Evolutionary conservation across 1,284 basidiomycete species (phyloP).

Genomic region (Pterulicium gracile): DNA sequence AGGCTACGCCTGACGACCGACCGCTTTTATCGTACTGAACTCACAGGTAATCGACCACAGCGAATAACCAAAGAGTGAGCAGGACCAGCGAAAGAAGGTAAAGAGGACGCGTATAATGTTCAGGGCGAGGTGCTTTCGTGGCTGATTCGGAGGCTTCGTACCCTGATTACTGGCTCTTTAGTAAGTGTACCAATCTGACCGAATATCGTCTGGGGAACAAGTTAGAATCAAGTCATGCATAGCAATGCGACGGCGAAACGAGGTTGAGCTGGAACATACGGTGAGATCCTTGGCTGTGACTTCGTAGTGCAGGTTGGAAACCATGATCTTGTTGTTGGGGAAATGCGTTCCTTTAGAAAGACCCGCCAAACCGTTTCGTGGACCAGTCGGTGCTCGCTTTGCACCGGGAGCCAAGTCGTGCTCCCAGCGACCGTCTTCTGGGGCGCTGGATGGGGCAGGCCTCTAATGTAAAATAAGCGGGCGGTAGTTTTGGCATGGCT

Average conservation of each 20-base stretch:
- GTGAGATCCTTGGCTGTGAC: conserved; percentile 81
- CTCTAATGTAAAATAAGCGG: no score
- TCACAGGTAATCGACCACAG: conserved; percentile 29
- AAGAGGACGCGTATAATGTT: conserved; percentile 22
- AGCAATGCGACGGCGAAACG: conserved; percentile 1
- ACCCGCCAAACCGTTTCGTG: not conserved
- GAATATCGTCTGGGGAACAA: conserved; percentile 66
- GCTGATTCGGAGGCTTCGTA: conserved; percentile 59
- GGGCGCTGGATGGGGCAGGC: not conserved
- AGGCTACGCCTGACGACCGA: conserved; percentile 80
- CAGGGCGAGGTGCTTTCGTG: conserved; percentile 36
- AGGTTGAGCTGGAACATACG: conserved; percentile 38
- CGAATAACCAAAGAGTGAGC: conserved; percentile 25
- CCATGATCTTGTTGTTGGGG: conserved; percentile 56
- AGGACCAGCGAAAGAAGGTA: conserved; percentile 17
- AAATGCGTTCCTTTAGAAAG: not conserved
- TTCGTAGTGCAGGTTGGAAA: conserved; percentile 91
- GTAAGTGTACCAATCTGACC: conserved; percentile 86
- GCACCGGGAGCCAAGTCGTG: not conserved
- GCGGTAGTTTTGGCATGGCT: no score
- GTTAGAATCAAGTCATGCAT: conserved; percentile 8
- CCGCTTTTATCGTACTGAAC: conserved; percentile 92
- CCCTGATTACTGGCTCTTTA: conserved; percentile 88
- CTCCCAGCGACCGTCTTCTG: not conserved
- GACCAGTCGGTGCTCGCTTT: not conserved